Base-by-base conservation (phyloP, 805 yeast genomes). In the Teunomyces pallodes region DNA sequence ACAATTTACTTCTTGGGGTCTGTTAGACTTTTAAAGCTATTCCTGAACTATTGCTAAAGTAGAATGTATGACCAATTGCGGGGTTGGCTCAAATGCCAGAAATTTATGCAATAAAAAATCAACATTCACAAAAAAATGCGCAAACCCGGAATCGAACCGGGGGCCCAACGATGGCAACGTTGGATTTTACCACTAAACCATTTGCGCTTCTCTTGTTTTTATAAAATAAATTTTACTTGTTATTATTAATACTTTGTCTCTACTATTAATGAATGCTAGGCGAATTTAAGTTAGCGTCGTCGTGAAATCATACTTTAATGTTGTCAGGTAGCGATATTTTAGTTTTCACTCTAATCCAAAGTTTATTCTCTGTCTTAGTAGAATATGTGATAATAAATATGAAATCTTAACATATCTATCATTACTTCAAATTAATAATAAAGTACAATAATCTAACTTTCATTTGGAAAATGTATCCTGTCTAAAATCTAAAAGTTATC, bases 121-220 rank as follows among this genome's bases (percentile, higher is more conserved):
- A 31, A 30, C 7, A n/a, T 10, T 1, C 7, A 13, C n/a, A 20
- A 10, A 20, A 24, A 5, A 26, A 3, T 36, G 41, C 41, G 41
- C 41, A 36, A 36, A 36, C 41, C 41, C 41, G 41, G 41, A 36
- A 36, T 36, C 41, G 41, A 36, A 36, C 41, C 41, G 41, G 41
- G 41, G 41, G 41, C 41, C 41, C 41, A 38, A 38, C 41, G 41
- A 38, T 38, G 41, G 41, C 41, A 38, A 38, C 41, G 41, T 38
- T 38, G 41, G 41, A 38, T 38, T 38, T 38, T 38, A 38, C 41
- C 41, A 38, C 41, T 38, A 38, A 38, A 38, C 41, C 41, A 38
- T 38, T 38, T 38, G 41, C 41, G 41, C 41, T 12, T 10, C 3
- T 38, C 9, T 5, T 38, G 30, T 4, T 4, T 9, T 7, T 7